Base-by-base conservation (phyloP, 1,284 basidiomycete genomes). In the Wallemia hederae region DNA sequence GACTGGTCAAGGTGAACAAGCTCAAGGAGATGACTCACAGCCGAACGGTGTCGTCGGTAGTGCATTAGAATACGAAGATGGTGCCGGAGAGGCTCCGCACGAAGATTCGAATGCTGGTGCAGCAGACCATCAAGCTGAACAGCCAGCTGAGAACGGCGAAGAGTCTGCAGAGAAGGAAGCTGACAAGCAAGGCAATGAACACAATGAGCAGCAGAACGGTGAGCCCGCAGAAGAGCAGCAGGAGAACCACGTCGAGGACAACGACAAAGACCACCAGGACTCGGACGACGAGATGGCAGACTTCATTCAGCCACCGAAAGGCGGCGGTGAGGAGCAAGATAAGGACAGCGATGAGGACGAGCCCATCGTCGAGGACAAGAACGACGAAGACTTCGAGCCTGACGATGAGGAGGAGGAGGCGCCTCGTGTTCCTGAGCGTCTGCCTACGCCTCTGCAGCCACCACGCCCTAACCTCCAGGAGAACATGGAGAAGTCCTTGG, bases 291-390 rank as follows among this genome's bases (percentile, higher is more conserved):
- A 49, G 39, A 49, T 49, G 39, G 39, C 39, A 11, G 39, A 49
- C 11, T 17, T 22, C 22, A 49, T 22, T 5, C 14, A 49, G 19
- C 11, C 39, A n/a, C 14, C n/a, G 22, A 3, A 49, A 17, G 39
- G 3, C 5, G 39, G 14, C 5, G 5, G 5, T n/a, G 5, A 49
- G 22, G 39, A 17, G 39, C 5, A 11, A 5, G 5, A 7, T 5
- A 49, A 49, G 19, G 39, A 49, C 14, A 49, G 39, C n/a, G 39
- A 49, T 3, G 39, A 49, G 11, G 39, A 49, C n/a, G 66, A 66
- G 61, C 61, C 65, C 28, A 63, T 64, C 15, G 62, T 66, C 31
- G 66, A 85, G 81, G 80, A 87, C 65, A 82, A 84, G 67, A 88
- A 88, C 66, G 74, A 78, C 64, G 77, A 80, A 64, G 74, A 76